Base-by-base conservation (phyloP, 352 stramenopile genomes). In the Phytophthora boehmeriae region DNA sequence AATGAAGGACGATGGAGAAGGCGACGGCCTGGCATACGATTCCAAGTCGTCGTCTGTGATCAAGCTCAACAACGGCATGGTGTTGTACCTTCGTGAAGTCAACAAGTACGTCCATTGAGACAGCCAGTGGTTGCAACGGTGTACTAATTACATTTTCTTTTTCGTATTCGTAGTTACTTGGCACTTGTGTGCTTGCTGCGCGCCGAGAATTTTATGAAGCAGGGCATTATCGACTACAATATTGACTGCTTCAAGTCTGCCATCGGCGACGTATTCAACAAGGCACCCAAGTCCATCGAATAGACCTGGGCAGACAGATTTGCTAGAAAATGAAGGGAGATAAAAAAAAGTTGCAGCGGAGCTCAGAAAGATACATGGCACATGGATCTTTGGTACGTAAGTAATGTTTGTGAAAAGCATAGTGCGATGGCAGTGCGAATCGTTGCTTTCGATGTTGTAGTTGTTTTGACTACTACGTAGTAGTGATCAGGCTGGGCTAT, bases 201-300 rank as follows among this genome's bases (percentile, higher is more conserved):
- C 13, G 80, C 92, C 11, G 96, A 99, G 60, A 98, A 99, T 75
- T 99, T 99, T 65, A 88, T 90, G 45, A 99, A 98, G 82, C 97
- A 98, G 68, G 95, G 95, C 42, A 93, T 99, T 62, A 98, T 99
- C 61, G 97, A 99, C 72, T 99, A 98, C 82, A 99, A 99, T 73
- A 98, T 99, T 63, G 93, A 98, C 65, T 98, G 92, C 77, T 96
- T 99, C 72, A 98, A 98, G 75, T 89, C 93, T 25, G 95, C 95
- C 10, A 89, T 99, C 27, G 76, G 86, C 36, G 84, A 96, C 47
- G 85, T 95, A 16, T 95, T 97, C 73, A 92, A 91, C 71, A 92
- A 91, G 66, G 65, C 83, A 36, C 71, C 80, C 0, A 84, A 82
- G 48, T 85, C 85, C 50, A 57, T 71, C 43, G 68, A 78, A 56